These are phyloP conservation scores for Geranomyces michiganensis DNA, from an alignment of 192 early-diverging fungal genomes.

Conservation along the genomic window DNA sequence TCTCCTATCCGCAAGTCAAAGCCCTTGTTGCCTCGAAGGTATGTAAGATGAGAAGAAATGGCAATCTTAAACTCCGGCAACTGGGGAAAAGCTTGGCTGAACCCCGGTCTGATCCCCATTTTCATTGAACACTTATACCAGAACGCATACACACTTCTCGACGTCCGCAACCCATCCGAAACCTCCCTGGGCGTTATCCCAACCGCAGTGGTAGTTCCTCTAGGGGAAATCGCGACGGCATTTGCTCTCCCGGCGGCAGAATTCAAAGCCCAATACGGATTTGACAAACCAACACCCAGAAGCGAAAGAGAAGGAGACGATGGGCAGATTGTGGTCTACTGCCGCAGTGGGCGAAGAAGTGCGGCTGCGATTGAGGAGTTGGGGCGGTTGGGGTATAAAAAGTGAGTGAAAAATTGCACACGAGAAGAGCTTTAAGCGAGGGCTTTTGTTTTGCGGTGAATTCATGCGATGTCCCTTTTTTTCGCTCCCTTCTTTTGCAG, in stretches of 20 bases:
- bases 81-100: neutral
- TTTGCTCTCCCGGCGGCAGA: neutral
- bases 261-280: neutral
- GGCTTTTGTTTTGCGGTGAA: neutral
- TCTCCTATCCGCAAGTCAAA: conserved; percentile 2
- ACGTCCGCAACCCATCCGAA: conserved; percentile 11
- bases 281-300: neutral
- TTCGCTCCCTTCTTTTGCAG: neutral
- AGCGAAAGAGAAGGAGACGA: no score
- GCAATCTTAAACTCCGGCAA: neutral
- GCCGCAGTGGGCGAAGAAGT: conserved; percentile 4
- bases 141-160: neutral
- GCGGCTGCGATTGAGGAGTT: conserved; percentile 1
- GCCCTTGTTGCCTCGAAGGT: conserved; percentile 2
- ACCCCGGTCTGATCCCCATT: neutral
- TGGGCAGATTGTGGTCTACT: neutral
- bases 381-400: neutral
- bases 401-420: no score
- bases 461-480: neutral
- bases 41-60: no score
- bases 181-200: neutral
- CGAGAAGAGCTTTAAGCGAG: no score
- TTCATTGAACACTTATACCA: no score
- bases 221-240: neutral
- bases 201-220: neutral